Conservation (phyloP, 2,329 filamentous ascomycete species). For the Fusarium zealandicum region DNA sequence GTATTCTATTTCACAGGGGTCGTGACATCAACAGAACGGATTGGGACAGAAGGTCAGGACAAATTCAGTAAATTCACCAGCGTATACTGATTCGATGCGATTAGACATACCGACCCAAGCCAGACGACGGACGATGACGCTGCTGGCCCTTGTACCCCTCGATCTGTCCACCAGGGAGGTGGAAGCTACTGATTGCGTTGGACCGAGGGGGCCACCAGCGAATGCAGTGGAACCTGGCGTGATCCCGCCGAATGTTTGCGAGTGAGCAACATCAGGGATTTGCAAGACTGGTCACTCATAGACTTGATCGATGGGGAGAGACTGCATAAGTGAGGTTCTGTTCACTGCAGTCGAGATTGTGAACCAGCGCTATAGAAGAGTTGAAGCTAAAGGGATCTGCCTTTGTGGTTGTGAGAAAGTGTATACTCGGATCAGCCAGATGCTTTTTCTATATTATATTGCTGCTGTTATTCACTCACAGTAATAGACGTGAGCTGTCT, state of each 20-base stretch:
- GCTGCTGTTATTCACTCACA: too few relatives aligned
- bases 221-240: not conserved
- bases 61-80: not conserved
- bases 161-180: constrained; percentile 27
- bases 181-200: constrained; percentile 17
- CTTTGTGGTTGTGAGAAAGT: too few relatives aligned
- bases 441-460: too few relatives aligned
- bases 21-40: constrained; percentile 14
- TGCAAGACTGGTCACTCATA: too few relatives aligned
- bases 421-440: too few relatives aligned
- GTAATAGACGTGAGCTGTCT: too few relatives aligned
- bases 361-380: too few relatives aligned
- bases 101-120: constrained; percentile 5
- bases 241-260: not conserved
- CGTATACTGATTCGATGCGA: not conserved
- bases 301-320: not conserved
- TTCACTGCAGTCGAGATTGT: too few relatives aligned
- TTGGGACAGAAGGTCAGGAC: constrained; percentile 18
- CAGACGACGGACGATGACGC: constrained; percentile 1
- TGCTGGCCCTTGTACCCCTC: constrained; percentile 14
- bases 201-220: constrained; percentile 5
- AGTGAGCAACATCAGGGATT: too few relatives aligned
- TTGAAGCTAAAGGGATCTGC: too few relatives aligned
- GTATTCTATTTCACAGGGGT: constrained; percentile 8
- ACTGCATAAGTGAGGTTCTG: not conserved